Evolutionary conservation across 192 early-diverging fungal genomes (phyloP), one percentile per base, ranked within the genome.

Genomic region (Backusella westeae): DNA sequence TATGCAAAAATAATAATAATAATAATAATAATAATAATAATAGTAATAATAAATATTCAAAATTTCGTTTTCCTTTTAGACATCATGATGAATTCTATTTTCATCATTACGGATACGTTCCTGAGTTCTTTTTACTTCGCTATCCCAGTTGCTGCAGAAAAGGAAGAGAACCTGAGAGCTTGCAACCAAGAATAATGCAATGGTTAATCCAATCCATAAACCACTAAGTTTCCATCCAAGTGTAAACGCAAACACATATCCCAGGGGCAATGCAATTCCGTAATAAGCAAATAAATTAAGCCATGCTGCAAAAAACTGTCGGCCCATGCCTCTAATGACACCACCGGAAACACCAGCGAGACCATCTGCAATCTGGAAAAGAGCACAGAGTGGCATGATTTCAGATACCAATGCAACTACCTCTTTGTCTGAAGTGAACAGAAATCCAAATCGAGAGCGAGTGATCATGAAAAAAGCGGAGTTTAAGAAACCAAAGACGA

Each of bases 361-460:
- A 3, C 89, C 87, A 78, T 94, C 93, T 4, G 89, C 87, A 17
- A 89, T 90, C 88, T 95, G 94, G 82, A 91, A 94, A 44, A 92
- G 36, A 0, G 95, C 95, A 29, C 87, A 92, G 34, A 94, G 77
- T 0, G 96, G 96, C 81, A 97, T 83, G 29, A 97, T 86, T 69
- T 70, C 73, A 4, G 92, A 90, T 1, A 96, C 93, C 2, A 91
- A 81, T 14, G 73, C 78, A 59, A 95, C 83, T 23, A 99, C 93
- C 0, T 85, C 86, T 0, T 77, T 72, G 74, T 97, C 93, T 52
- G 87, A 80, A 26, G 91, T 93, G 77, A 93, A 94, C 34, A 94
- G 71, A 9, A 85, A 85, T 21, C 95, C 94, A 90, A 88, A 91
- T 19, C 75, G 76, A 39, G 82, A 66, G 29, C 90, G 88, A 21